Evolutionary conservation across 768 basidiomycete genomes (phyloP).

Genomic region (Termitomyces sp.): DNA sequence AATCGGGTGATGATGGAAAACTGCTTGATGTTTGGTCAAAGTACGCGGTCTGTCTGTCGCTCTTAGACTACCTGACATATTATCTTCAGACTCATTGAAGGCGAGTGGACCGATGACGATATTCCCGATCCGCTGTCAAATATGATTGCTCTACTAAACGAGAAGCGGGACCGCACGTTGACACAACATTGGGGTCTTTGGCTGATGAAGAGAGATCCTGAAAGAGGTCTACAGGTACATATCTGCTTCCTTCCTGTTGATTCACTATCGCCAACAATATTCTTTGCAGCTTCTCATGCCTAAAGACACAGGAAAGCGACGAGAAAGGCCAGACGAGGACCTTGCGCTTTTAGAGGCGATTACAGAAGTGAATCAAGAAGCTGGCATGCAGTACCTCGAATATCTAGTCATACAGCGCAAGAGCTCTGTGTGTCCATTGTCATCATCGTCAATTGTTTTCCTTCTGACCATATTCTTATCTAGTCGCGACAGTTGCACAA

Average conservation of each 20-base stretch:
- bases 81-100: slow-evolving; percentile 53
- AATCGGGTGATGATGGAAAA: slow-evolving; percentile 51
- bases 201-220: slow-evolving; percentile 65
- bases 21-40: slow-evolving; percentile 65
- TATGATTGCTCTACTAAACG: slow-evolving; percentile 52
- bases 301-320: slow-evolving; percentile 48
- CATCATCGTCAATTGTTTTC: not conserved
- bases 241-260: not conserved
- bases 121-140: slow-evolving; percentile 59
- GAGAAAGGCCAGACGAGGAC: slow-evolving; percentile 60
- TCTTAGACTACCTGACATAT: not conserved
- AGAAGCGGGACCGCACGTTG: slow-evolving; percentile 54
- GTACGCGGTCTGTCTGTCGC: slow-evolving; percentile 35
- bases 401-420: slow-evolving; percentile 71
- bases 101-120: slow-evolving; percentile 56
- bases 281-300: slow-evolving; percentile 55
- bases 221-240: slow-evolving; percentile 65
- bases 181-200: slow-evolving; percentile 78
- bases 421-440: slow-evolving; percentile 37
- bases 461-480: not conserved
- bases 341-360: slow-evolving; percentile 51
- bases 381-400: slow-evolving; percentile 73
- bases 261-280: not conserved
- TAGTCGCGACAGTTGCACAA: slow-evolving; percentile 64
- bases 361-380: slow-evolving; percentile 47